Evolutionary conservation across 108 stramenopile species (phyloP), one percentile per base, ranked within the genome.

Genomic region (Epithemia pelagica): DNA sequence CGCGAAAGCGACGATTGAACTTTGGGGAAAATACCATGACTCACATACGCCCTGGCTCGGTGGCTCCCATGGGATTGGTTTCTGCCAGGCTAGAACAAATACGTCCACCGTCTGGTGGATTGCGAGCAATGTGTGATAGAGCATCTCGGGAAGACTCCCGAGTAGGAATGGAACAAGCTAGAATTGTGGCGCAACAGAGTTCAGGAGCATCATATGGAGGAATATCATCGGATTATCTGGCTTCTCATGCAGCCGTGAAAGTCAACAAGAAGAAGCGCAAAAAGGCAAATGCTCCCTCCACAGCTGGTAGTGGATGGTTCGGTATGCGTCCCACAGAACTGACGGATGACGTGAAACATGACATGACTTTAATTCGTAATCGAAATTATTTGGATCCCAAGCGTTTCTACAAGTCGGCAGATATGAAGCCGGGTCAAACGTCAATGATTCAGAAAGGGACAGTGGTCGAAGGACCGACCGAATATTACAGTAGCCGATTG

Each of bases 331-430:
- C 86, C 0, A 73, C 85, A 2, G 71, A 79, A 31, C 74, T 83
- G 78, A 82, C 86, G 0, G 76, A 72, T 1, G 56, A 30, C 15
- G 61, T 91, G 37, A 88, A 89, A 66, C 69, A 78, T 1, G 89
- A 87, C 58, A 62, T 93, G 33, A 55, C 77, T 15, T 60, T 94
- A 24, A 85, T 96, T 61, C 82, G 84, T 2, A 95, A 95, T 79
- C 82, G 97, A 21, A 90, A 85, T 64, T 97, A 95, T 64, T 68
- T 97, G 67, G 95, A 97, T 70, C 95, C 97, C 18, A 97, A 96
- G 73, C 87, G 88, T 31, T 97, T 97, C 67, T 97, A 97, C 94
- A 97, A 97, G 74, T 80, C 83, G 2, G 60, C 90, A 10, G 95
- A 96, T 71, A 76, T 75, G 66, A 53, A 55, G 8, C 10, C 10